Evolutionary conservation across 805 yeast species (phyloP), one percentile per base, ranked within the genome.

Genomic region (Debaryomyces maramus): DNA sequence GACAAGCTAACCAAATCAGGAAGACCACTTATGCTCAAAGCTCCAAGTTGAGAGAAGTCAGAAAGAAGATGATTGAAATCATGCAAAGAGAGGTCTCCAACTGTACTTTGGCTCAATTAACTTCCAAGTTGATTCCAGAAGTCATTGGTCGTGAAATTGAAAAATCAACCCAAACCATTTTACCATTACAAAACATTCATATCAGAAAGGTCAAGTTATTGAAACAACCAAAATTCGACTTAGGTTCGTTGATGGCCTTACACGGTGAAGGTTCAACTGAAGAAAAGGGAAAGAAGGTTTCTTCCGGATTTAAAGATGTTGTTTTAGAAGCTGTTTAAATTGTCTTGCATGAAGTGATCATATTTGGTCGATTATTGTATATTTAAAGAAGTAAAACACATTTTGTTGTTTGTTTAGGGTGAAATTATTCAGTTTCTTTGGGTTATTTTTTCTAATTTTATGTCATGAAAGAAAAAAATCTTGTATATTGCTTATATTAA

Each of bases 201-300:
- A 85, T 89, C 73, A 88, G 96, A 82, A 89, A 89, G 80, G 96
- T 89, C 64, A 89, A 89, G 82, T 80, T 89, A 70, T 85, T 89
- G 76, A 89, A 90, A 78, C 93, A 84, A 77, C 97, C 97, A 71
- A 88, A 88, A 79, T 87, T 88, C 80, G 97, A 89, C 74, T 82
- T 89, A 67, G 96, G 96, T 74, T 75, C 91, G 65, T 81, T 89
- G 68, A 78, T 89, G 70, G 83, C 96, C 65, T 84, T 89, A 66
- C 97, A 89, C 81, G 97, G 97, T 73, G 97, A 89, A 80, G 79
- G 75, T 57, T 75, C 81, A 56, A 70, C 88, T 55, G 75, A 81
- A 67, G 95, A 89, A 71, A 95, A 90, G 75, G 86, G 91, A 70
- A 96, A 96, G 76, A 88, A 88, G 85, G 88, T 88, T 75, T 91